Conservation (phyloP, 306 rosid species). For the Psophocarpus tetragonolobus region DNA sequence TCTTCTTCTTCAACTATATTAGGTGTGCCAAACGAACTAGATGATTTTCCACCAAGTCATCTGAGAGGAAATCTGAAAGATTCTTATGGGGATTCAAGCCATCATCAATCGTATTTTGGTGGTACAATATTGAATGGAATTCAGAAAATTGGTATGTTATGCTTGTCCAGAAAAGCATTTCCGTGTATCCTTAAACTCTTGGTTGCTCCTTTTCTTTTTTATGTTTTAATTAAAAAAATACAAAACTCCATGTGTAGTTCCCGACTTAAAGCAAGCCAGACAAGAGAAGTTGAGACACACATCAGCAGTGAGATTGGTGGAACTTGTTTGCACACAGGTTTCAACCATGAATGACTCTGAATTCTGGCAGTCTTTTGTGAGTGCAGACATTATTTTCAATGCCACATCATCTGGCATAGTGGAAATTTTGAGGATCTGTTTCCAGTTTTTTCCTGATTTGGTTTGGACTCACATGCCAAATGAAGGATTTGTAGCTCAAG, state of each 20-base stretch:
- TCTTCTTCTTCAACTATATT: slow-evolving; percentile 15
- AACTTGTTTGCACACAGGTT: slow-evolving; percentile 37
- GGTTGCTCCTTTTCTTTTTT: neutral
- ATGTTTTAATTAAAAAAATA: neutral
- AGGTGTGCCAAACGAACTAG: slow-evolving; percentile 48
- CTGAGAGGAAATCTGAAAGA: slow-evolving; percentile 17
- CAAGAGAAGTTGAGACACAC: slow-evolving; percentile 49
- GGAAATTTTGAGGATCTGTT: slow-evolving; percentile 47
- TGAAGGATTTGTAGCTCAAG: slow-evolving; percentile 40
- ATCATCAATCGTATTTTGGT: slow-evolving; percentile 22
- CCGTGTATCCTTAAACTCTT: neutral
- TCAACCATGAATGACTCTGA: neutral
- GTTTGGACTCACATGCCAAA: slow-evolving; percentile 37
- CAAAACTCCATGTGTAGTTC: slow-evolving; percentile 45
- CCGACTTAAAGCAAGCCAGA: slow-evolving; percentile 40
- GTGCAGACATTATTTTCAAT: slow-evolving; percentile 6
- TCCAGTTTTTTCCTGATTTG: slow-evolving; percentile 50
- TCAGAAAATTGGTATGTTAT: slow-evolving; percentile 36
- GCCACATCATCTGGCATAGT: slow-evolving; percentile 49
- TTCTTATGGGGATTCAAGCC: slow-evolving; percentile 28
- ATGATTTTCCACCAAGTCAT: slow-evolving; percentile 29
- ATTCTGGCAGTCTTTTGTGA: slow-evolving; percentile 38
- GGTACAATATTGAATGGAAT: slow-evolving; percentile 30
- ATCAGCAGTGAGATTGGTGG: slow-evolving; percentile 44
- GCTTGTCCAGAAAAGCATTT: neutral